Conservation (phyloP, 2,329 filamentous ascomycete genomes). For the Pseudogymnoascus sp. region DNA sequence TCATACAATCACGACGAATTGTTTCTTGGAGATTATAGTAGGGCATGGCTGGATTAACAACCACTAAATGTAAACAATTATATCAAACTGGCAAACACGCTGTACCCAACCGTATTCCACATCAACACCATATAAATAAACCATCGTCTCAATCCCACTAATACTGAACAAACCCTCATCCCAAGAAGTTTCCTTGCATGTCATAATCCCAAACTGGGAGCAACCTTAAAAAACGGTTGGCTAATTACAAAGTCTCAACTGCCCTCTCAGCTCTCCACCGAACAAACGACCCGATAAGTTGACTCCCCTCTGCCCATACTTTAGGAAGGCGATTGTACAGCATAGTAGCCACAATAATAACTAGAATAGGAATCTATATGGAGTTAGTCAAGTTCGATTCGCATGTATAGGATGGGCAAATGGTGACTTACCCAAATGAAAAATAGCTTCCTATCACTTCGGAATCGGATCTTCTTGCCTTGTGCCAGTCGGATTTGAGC, state of each 20-base stretch:
- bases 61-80: constrained; percentile 4
- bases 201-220: not conserved
- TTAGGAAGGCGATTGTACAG: constrained; percentile 44
- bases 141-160: not conserved
- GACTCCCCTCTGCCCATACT: constrained; percentile 26
- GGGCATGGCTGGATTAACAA: not conserved
- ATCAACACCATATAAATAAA: not conserved
- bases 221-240: not conserved
- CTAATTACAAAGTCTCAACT: constrained; percentile 6
- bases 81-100: constrained; percentile 6
- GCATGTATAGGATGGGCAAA: not conserved
- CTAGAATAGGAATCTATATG: constrained; percentile 40
- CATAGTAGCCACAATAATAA: constrained; percentile 41
- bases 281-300: constrained; percentile 15
- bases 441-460: constrained; percentile 58
- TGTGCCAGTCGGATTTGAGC: constrained; percentile 53
- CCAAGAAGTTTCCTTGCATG: not conserved
- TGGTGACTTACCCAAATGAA: constrained; percentile 52
- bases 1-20: not conserved
- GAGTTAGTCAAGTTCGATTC: constrained; percentile 16
- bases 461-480: constrained; percentile 50
- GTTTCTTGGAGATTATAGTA: not conserved
- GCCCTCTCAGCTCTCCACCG: constrained; percentile 25
- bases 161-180: not conserved
- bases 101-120: constrained; percentile 1